These are phyloP conservation scores for Rhipidocladum racemiflorum DNA, from an alignment of 176 grass and related monocot species.

Conservation along the genomic window DNA sequence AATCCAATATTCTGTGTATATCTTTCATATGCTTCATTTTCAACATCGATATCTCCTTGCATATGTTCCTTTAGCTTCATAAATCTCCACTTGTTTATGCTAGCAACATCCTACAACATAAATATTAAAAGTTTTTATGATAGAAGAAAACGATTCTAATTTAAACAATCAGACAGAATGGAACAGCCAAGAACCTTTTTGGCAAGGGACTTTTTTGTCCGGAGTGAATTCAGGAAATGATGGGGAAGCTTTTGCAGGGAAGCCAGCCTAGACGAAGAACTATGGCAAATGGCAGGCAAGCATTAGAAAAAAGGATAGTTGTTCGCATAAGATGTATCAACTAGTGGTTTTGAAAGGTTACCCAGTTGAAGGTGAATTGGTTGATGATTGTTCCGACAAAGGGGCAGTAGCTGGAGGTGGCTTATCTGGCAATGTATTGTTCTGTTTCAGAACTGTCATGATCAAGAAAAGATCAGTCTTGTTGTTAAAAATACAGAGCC, in stretches of 20 bases:
- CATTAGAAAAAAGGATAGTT: constrained; percentile 23
- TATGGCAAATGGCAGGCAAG: constrained; percentile 25
- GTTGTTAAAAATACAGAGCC: constrained; percentile 13
- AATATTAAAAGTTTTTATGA: constrained; percentile 1
- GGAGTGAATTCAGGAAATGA: constrained; percentile 71
- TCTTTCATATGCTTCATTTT: constrained; percentile 83
- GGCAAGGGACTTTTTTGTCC: constrained; percentile 58
- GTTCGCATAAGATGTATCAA: neutral
- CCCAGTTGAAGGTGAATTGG: constrained; percentile 45
- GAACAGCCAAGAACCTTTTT: constrained; percentile 62
- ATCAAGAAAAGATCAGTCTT: constrained; percentile 15
- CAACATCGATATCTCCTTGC: constrained; percentile 73
- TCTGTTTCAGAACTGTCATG: constrained; percentile 78
- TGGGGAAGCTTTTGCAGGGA: constrained; percentile 61
- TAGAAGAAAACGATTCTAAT: constrained; percentile 4
- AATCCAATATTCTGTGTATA: constrained; percentile 70
- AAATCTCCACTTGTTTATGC: constrained; percentile 80
- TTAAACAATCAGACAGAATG: neutral
- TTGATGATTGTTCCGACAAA: constrained; percentile 59
- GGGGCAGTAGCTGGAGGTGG: constrained; percentile 32
- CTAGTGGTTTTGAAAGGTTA: constrained; percentile 34
- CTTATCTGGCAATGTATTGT: constrained; percentile 81
- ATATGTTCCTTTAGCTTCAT: constrained; percentile 82
- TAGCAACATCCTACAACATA: constrained; percentile 47
- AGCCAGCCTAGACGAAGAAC: constrained; percentile 62